Percentiles rank a stretch among this genome's conserved stretches.
phyloP scores from a whole-genome alignment of 768 basidiomycete genomes.

The Suillus hirtellus region DNA sequence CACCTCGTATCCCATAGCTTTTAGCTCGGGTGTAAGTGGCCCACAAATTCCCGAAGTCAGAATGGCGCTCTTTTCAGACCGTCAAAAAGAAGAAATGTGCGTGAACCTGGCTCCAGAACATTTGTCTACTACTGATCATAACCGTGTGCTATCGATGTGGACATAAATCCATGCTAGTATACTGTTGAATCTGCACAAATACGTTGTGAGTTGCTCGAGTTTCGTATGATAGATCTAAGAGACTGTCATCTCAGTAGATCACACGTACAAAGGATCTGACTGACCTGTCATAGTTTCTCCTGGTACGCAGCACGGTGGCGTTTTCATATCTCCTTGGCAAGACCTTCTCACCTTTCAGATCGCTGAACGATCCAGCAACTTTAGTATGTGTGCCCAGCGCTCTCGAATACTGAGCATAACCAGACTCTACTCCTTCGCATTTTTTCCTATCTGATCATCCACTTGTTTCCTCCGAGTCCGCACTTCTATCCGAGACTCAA shows the following conservation, averaged over 20 bases:
- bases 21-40: slow-evolving; percentile 10
- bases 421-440: slow-evolving; percentile 60
- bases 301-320: slow-evolving; percentile 57
- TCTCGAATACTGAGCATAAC: slow-evolving; percentile 64
- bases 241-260: slow-evolving; percentile 4
- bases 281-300: slow-evolving; percentile 77
- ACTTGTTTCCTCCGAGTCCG: slow-evolving; percentile 65
- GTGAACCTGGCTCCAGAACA: slow-evolving; percentile 22
- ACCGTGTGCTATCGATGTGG: slow-evolving; percentile 36
- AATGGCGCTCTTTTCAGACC: slow-evolving; percentile 47
- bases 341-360: slow-evolving; percentile 69
- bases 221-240: slow-evolving; percentile 71
- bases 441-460: slow-evolving; percentile 65
- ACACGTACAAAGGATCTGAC: slow-evolving; percentile 23
- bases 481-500: slow-evolving; percentile 69
- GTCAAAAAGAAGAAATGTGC: slow-evolving; percentile 50
- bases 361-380: slow-evolving; percentile 60
- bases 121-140: slow-evolving; percentile 17
- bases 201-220: slow-evolving; percentile 69
- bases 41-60: slow-evolving; percentile 13
- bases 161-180: slow-evolving; percentile 73
- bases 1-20: slow-evolving; percentile 8
- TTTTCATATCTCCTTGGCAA: slow-evolving; percentile 72
- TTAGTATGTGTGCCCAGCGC: slow-evolving; percentile 75
- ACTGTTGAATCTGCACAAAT: no score